Conservation (phyloP, 2,329 filamentous ascomycete species). For the Colletotrichum cuscutae region DNA sequence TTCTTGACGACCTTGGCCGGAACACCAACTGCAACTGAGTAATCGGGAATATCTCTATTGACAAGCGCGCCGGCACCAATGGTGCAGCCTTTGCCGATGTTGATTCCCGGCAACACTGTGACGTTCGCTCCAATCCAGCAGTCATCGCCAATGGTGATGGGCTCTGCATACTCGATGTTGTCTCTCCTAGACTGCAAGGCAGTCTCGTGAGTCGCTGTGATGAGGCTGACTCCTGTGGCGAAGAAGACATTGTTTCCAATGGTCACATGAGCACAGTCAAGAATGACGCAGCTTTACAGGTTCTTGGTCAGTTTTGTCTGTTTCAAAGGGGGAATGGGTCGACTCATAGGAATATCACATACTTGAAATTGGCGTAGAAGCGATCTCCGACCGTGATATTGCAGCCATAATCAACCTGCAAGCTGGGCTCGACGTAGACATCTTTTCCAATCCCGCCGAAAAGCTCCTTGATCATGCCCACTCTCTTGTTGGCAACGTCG, state of each 20-base stretch:
- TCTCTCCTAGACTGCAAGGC: slow-evolving; percentile 58
- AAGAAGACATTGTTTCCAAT: slow-evolving; percentile 63
- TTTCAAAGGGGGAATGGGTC: not conserved
- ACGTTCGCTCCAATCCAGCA: slow-evolving; percentile 60
- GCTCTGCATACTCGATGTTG: slow-evolving; percentile 59
- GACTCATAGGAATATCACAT: not conserved
- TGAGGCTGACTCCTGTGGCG: slow-evolving; percentile 63
- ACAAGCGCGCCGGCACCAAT: slow-evolving; percentile 53
- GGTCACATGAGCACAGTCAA: slow-evolving; percentile 62
- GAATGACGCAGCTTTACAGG: slow-evolving; percentile 42
- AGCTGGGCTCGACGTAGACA: slow-evolving; percentile 68
- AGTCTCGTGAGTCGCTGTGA: slow-evolving; percentile 63
- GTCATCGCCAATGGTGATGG: slow-evolving; percentile 59
- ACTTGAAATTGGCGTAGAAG: slow-evolving; percentile 73
- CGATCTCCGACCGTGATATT: slow-evolving; percentile 70
- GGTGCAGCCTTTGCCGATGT: slow-evolving; percentile 51
- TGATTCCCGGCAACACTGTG: slow-evolving; percentile 52
- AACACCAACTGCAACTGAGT: slow-evolving; percentile 49
- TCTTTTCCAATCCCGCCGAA: slow-evolving; percentile 62
- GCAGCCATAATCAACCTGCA: slow-evolving; percentile 73
- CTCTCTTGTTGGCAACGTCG: slow-evolving; percentile 50
- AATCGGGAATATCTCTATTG: slow-evolving; percentile 48
- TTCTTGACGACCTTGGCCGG: slow-evolving; percentile 47
- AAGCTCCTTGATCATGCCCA: slow-evolving; percentile 59
- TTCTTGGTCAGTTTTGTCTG: not conserved